A percentile compares a stretch with the other conserved stretches of the same genome.
These are phyloP conservation scores for Termitomyces sp. DNA, from an alignment of 768 basidiomycete genomes.

Conservation along the genomic window DNA sequence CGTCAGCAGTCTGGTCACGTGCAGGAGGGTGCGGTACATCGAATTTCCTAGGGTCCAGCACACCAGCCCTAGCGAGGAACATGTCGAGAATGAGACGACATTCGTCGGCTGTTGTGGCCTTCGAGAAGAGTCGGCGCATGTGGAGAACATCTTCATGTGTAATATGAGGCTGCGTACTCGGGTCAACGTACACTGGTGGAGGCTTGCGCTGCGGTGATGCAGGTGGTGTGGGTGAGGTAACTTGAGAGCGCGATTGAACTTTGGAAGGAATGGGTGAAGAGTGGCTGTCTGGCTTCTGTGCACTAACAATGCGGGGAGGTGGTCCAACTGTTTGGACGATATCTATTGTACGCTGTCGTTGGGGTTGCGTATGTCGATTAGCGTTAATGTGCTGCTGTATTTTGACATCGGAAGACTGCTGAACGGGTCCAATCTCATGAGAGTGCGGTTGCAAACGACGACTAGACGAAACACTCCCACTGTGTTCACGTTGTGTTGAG, in stretches of 20 bases:
- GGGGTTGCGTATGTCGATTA: neutral
- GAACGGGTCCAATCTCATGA: slow-evolving; percentile 4
- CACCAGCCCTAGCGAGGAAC: slow-evolving; percentile 65
- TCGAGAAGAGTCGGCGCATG: slow-evolving; percentile 62
- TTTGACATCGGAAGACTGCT: neutral
- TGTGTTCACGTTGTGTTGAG: slow-evolving; percentile 2
- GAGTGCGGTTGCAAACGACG: neutral
- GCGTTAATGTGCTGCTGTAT: neutral
- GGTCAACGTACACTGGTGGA: slow-evolving; percentile 12
- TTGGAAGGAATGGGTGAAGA: neutral
- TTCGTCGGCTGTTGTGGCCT: slow-evolving; percentile 74
- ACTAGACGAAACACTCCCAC: slow-evolving; percentile 4
- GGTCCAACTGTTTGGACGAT: neutral
- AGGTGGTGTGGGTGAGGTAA: neutral
- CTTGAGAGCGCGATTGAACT: slow-evolving; percentile 1
- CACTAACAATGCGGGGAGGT: neutral
- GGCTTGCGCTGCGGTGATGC: slow-evolving; percentile 15
- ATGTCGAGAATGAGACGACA: slow-evolving; percentile 84
- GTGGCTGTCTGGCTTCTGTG: neutral
- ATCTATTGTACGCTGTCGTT: slow-evolving; percentile 1
- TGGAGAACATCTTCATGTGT: slow-evolving; percentile 51
- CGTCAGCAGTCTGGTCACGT: slow-evolving; percentile 8
- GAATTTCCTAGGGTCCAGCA: slow-evolving; percentile 27
- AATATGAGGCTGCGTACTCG: slow-evolving; percentile 20
- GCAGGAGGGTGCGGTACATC: slow-evolving; percentile 30